These are phyloP conservation scores for Chenopodium suecicum DNA, from an alignment of 148 eudicot species.

Conservation along the genomic window DNA sequence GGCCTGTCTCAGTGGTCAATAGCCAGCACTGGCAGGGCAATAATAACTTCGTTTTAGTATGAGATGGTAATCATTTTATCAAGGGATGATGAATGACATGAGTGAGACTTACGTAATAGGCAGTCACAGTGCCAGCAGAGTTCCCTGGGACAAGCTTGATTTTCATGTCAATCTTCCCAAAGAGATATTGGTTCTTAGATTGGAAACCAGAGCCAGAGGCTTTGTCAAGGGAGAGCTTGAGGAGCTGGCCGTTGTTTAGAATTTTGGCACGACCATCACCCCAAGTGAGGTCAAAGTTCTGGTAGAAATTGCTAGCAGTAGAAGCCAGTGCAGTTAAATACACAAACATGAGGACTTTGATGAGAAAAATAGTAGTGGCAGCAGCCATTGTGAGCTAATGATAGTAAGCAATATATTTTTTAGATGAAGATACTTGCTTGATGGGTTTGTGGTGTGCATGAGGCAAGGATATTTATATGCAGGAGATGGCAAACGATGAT, in stretches of 20 bases:
- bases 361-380: neutral
- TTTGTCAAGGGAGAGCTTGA: slow-evolving; percentile 28
- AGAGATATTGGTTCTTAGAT: slow-evolving; percentile 27
- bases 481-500: neutral
- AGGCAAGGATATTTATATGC: too few species aligned
- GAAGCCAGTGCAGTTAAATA: slow-evolving; percentile 11
- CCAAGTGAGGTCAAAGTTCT: slow-evolving; percentile 31
- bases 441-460: neutral
- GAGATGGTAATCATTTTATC: neutral
- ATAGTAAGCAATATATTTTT: neutral
- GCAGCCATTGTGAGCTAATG: neutral
- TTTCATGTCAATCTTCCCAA: slow-evolving; percentile 33
- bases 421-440: neutral
- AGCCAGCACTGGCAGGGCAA: too few species aligned
- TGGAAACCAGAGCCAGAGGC: slow-evolving; percentile 31
- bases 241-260: slow-evolving; percentile 28
- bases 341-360: slow-evolving; percentile 12
- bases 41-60: neutral
- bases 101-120: slow-evolving; percentile 23
- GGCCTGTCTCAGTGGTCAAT: too few species aligned
- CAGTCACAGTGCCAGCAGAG: slow-evolving; percentile 37
- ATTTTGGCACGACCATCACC: slow-evolving; percentile 33
- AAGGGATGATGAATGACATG: too few species aligned
- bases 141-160: slow-evolving; percentile 30
- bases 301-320: slow-evolving; percentile 17